Conservation (phyloP, 208 protist species). For the Entamoeba histolytica region DNA sequence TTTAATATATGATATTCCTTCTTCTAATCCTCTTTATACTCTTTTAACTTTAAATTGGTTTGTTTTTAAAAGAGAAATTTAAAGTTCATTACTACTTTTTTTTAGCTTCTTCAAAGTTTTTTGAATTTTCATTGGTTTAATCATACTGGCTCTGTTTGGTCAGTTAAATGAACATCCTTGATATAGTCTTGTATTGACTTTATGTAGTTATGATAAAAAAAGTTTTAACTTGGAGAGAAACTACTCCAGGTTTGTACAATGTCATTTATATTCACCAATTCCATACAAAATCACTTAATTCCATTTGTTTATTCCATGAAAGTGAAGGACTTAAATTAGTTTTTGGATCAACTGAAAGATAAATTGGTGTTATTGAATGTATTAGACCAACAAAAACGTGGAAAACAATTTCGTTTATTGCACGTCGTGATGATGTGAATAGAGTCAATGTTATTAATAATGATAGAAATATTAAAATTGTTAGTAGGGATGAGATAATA, state of each 20-base stretch:
- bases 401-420: background rate
- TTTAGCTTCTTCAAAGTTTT: no score
- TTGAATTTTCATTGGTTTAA: no score
- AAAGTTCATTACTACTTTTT: no score
- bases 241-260: background rate
- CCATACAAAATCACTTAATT: background rate
- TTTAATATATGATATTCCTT: no score
- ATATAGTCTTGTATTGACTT: background rate
- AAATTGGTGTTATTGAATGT: background rate
- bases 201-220: background rate
- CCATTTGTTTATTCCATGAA: background rate
- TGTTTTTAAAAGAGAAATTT: no score
- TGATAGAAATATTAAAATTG: background rate
- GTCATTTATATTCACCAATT: background rate
- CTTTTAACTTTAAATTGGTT: no score
- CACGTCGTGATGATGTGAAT: background rate
- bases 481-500: background rate
- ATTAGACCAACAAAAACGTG: background rate
- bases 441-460: background rate
- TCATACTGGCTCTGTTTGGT: background rate
- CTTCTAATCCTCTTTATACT: no score
- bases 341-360: background rate
- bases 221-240: background rate
- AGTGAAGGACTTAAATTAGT: background rate
- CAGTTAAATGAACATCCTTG: background rate